Base-by-base conservation (phyloP, 2,329 filamentous ascomycete genomes). In the Cladophialophora yegresii region DNA sequence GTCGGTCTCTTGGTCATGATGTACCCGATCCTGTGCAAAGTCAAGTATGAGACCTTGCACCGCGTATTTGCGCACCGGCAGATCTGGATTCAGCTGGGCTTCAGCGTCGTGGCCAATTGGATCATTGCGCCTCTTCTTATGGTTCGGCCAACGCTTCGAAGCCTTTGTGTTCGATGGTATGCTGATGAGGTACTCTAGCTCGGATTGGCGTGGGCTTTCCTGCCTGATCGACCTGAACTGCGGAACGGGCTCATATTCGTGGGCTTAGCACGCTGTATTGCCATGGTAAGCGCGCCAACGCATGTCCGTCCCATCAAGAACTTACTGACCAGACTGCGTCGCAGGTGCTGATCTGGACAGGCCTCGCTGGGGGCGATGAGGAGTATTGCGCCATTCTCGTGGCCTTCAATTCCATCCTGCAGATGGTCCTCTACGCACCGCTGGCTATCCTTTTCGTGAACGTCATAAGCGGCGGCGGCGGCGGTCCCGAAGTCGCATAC, bases 11-110 rank as follows among this genome's bases (percentile, higher is more conserved):
- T 96, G 1, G 87, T 95, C 47, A 96, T 96, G 91, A 96, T 96
- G 91, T 96, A 95, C 72, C 92, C 91, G 0, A 96, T 96, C 66
- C 80, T 96, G 0, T 96, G 91, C 82, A 95, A 93, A 75, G 89
- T 96, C 5, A 86, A 86, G 40, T 95, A 87, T 75, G 91, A 96
- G 75, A 84, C 85, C 0, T 78, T 96, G 12, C 90, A 92, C 74
- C 78, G 84, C 2, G 78, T 91, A 3, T 83, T 95, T 64, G 75
- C 78, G 1, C 80, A 85, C 2, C 80, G 81, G 2, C 79, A 80
- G 0, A 79, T 95, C 2, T 96, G 90, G 91, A 85, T 86, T 56
- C 91, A 96, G 75, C 85, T 96, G 20, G 79, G 75, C 0, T 90
- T 96, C 71, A 92, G 89, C 62, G 76, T 96, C 3, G 69, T 92